phyloP scores from a whole-genome alignment of 2,329 filamentous ascomycete species.

The Penicillium polonicum region DNA sequence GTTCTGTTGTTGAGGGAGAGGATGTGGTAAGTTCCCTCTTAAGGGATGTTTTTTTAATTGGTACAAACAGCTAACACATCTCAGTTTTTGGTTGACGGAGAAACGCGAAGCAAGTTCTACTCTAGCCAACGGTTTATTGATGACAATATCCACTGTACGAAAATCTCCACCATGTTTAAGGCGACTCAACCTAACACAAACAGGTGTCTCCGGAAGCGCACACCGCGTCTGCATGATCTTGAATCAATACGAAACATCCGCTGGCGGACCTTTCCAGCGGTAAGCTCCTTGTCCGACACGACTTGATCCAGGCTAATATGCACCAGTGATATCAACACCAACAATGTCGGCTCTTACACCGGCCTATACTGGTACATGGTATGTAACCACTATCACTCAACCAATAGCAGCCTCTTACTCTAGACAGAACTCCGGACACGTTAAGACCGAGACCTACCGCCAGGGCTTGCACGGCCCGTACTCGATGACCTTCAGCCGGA shows the following conservation, averaged over 20 bases:
- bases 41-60: not conserved
- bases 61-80: not conserved
- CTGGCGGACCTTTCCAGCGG: slow-evolving; percentile 65
- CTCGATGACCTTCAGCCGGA: slow-evolving; percentile 59
- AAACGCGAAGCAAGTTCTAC: slow-evolving; percentile 70
- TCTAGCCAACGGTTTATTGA: slow-evolving; percentile 69
- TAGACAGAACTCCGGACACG: slow-evolving; percentile 59
- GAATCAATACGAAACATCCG: slow-evolving; percentile 59
- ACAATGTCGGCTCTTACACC: slow-evolving; percentile 59
- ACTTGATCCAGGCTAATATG: slow-evolving; percentile 4
- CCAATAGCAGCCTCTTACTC: slow-evolving; percentile 1
- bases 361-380: slow-evolving; percentile 66
- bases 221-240: slow-evolving; percentile 63
- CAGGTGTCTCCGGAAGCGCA: slow-evolving; percentile 35
- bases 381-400: slow-evolving; percentile 5
- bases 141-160: slow-evolving; percentile 59
- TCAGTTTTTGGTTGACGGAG: slow-evolving; percentile 56
- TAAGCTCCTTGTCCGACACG: slow-evolving; percentile 20
- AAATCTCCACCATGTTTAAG: not conserved
- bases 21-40: slow-evolving; percentile 43
- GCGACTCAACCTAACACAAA: not conserved
- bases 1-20: slow-evolving; percentile 57
- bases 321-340: slow-evolving; percentile 60
- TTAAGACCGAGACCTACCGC: slow-evolving; percentile 61
- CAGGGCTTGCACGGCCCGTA: slow-evolving; percentile 67